Evolutionary conservation across 768 basidiomycete genomes (phyloP), one percentile per base, ranked within the genome.

Genomic region (Piloderma croceum): DNA sequence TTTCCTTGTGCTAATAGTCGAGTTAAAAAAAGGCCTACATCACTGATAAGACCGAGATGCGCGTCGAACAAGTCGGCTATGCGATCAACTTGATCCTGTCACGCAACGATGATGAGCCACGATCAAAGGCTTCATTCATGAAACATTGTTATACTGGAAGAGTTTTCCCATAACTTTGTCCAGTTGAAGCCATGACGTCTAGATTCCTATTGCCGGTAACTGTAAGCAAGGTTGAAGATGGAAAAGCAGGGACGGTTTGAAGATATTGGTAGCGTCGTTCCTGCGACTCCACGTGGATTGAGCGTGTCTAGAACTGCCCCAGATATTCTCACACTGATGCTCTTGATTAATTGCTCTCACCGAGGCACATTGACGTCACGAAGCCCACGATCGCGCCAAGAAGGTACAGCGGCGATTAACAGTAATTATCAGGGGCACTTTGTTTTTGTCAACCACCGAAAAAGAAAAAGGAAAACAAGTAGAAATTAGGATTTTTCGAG

Each of bases 21-120:
- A 48, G 6, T 31, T 23, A 18, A 15, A 24, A n/a, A 31, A 38
- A 20, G 32, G 41, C 79, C 54, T 58, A 85, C 84, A 67, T 87
- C 83, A 43, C 57, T 58, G 39, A 85, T 63, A 17, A 82, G 57
- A 46, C 73, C 76, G n/a, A 87, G 65, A 54, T 86, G 81, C 15
- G 73, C 67, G 48, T 83, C 78, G 47, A 82, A 76, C 12, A 77
- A 54, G 19, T 52, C 57, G 9, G 71, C 62, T 43, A 88, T 74
- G 39, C 72, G 67, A 36, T 86, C 82, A 15, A 83, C 77, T 66
- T 86, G 84, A 54, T 86, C 85, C 84, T 88, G 11, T 24, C 45
- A 42, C 34, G 41, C 33, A 42, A 38, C 37, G 59, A 43, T 22
- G 17, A 39, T 18, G 31, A 38, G 29, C 11, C 19, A n/a, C 22